Base-by-base conservation (phyloP, 352 stramenopile species). In the Phytopythium delawarense region DNA sequence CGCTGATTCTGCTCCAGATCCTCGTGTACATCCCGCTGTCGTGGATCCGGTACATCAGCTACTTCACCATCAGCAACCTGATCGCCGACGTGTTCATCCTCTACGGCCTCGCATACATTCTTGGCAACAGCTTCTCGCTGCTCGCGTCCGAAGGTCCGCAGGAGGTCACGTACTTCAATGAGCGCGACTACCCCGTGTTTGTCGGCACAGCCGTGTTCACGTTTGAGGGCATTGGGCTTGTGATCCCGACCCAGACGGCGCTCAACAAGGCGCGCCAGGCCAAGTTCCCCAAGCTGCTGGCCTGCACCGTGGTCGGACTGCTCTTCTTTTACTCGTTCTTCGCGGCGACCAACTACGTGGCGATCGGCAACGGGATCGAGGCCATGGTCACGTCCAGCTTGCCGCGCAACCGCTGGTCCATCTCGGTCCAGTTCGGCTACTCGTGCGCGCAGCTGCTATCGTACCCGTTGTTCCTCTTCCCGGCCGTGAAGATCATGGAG, bases 31-130 rank as follows among this genome's bases (percentile, higher is more conserved):
- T 92, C 37, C 84, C 84, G 45, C 70, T 93, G 28, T 91, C 82
- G 32, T 93, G 84, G 84, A 90, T 93, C 59, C 80, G 84, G 16
- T 91, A 92, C 72, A 91, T 92, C 64, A 90, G 82, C 73, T 93
- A 91, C 74, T 93, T 93, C 57, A 87, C 80, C 35, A 84, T 93
- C 65, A 93, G 80, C 59, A 93, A 93, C 67, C 71, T 93, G 50
- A 81, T 93, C 37, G 84, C 84, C 1, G 81, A 93, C 63, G 79
- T 93, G 34, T 91, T 93, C 64, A 94, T 94, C 59, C 62, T 94
- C 8, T 93, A 92, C 61, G 86, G 86, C 12, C 61, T 94, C 25
- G 79, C 70, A 1, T 91, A 75, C 52, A 89, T 94, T 49, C 52
- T 93, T 7, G 84, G 80, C 67, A 91, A 88, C 69, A 87, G 80